These are phyloP conservation scores for Clarkia xantiana DNA, from an alignment of 345 rosid species.

Conservation along the genomic window DNA sequence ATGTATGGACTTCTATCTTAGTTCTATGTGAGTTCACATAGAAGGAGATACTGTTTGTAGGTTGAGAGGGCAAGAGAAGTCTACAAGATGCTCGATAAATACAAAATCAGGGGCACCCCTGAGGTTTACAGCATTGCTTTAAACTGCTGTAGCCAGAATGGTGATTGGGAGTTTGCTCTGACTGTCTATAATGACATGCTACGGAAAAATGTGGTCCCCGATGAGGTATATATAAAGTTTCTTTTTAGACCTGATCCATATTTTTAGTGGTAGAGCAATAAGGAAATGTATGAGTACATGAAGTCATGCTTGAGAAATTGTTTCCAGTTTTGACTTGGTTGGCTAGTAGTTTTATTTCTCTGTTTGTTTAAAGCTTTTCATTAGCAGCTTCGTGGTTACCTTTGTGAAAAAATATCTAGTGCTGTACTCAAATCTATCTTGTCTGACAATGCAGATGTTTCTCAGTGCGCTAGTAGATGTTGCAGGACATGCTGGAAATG, in stretches of 20 bases:
- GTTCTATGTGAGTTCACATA: not conserved
- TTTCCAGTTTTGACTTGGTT: too few relatives aligned
- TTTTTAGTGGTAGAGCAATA: too few relatives aligned
- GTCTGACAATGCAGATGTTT: conserved; percentile 40
- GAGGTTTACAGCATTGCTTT: conserved; percentile 84
- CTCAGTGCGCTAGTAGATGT: conserved; percentile 77
- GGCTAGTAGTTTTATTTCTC: too few relatives aligned
- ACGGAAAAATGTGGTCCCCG: conserved; percentile 58
- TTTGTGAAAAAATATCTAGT: not conserved
- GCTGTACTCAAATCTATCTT: not conserved
- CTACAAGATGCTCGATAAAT: conserved; percentile 58
- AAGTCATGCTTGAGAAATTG: too few relatives aligned
- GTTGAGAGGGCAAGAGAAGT: conserved; percentile 71
- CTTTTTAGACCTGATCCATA: not conserved
- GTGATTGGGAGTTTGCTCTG: conserved; percentile 78
- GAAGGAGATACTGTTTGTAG: conserved; percentile 27
- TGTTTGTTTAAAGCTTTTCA: not conserved
- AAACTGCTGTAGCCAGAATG: conserved; percentile 69
- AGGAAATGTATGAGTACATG: too few relatives aligned
- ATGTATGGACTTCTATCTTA: conserved; percentile 2
- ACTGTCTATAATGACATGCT: conserved; percentile 62
- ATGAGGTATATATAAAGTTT: conserved; percentile 44
- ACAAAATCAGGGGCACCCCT: conserved; percentile 73
- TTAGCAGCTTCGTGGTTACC: not conserved
- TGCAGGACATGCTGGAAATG: conserved; percentile 73